A percentile compares a stretch with the other conserved stretches of the same genome.
phyloP scores from a whole-genome alignment of 495 filamentous ascomycete species.

The Halenospora varia region DNA sequence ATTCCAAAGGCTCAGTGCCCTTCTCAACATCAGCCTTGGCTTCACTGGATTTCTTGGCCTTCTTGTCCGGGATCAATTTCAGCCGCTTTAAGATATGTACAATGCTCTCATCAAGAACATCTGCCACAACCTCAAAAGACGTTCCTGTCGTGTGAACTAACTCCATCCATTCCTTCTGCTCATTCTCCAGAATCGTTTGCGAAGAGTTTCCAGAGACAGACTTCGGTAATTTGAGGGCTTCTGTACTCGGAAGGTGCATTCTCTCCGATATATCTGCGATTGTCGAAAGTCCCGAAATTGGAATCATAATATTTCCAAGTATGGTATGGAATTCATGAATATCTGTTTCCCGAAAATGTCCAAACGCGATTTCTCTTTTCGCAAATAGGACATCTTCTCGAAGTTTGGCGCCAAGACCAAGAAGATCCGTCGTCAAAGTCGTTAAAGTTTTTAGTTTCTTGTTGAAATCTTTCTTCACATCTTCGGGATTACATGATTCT shows the following conservation, averaged over 20 bases:
- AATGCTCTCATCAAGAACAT: constrained; percentile 63
- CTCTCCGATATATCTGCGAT: constrained; percentile 17
- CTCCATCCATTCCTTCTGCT: constrained; percentile 9
- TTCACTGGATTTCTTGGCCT: constrained; percentile 33
- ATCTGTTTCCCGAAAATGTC: constrained; percentile 66
- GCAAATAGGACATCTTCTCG: constrained; percentile 70
- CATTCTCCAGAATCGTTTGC: neutral
- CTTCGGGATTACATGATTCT: neutral
- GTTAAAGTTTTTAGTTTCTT: constrained; percentile 32
- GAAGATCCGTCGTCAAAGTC: constrained; percentile 47
- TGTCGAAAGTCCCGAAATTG: constrained; percentile 13
- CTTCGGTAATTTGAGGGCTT: neutral
- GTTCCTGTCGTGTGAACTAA: neutral
- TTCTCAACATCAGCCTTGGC: constrained; percentile 52
- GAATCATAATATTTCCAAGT: constrained; percentile 8
- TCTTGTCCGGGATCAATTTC: constrained; percentile 43
- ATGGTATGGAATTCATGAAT: constrained; percentile 9
- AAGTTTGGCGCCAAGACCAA: constrained; percentile 64
- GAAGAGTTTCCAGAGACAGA: neutral
- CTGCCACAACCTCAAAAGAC: neutral
- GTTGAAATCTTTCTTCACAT: neutral
- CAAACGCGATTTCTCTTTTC: constrained; percentile 70
- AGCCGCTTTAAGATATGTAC: constrained; percentile 59
- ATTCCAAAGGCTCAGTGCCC: constrained; percentile 40
- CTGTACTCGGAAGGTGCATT: neutral